Evolutionary conservation across 176 grass and related monocot species (phyloP), one percentile per base, ranked within the genome.

Genomic region (Urochloa ruziziensis): DNA sequence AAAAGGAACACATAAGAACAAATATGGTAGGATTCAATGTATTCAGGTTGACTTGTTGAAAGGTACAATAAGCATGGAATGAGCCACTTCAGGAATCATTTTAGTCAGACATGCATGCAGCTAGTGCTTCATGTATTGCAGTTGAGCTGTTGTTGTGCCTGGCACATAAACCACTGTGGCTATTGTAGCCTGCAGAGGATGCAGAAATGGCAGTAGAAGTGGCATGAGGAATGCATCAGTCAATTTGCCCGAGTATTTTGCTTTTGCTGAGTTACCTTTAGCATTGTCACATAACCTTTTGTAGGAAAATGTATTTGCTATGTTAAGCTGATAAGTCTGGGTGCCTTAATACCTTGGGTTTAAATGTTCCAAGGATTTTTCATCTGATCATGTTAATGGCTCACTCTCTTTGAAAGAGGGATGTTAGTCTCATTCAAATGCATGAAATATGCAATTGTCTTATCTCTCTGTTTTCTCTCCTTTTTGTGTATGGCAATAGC

Each of bases 11-110:
- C 23, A 51, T 51, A n/a, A 16, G 60, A 49, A 49, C 60, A 63
- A 53, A 62, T 63, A 35, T 70, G 13, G 48, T 64, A 28, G 30
- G 23, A 63, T 72, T 36, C 37, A 70, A 29, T 78, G 42, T 51
- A 67, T 63, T 80, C 62, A 80, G 64, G 48, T 36, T 36, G 49
- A 58, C 17, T 48, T 63, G 36, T 32, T 82, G 33, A 74, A 24
- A 24, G 23, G 18, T 83, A 44, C 37, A 4, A 27, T 14, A 61
- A 30, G 32, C 21, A 47, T 0, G 2, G 19, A 61, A 10, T 57
- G 54, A 54, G 19, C 23, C 33, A 57, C 65, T 49, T 23, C 77
- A 52, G 37, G 42, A 79, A 21, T 23, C n/a, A 54, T n/a, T 29
- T 33, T 61, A 40, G 24, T 61, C n/a, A 61, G n/a, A 25, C 10